Evolutionary conservation across 306 rosid genomes (phyloP), one percentile per base, ranked within the genome.

Genomic region (Prunus persica): DNA sequence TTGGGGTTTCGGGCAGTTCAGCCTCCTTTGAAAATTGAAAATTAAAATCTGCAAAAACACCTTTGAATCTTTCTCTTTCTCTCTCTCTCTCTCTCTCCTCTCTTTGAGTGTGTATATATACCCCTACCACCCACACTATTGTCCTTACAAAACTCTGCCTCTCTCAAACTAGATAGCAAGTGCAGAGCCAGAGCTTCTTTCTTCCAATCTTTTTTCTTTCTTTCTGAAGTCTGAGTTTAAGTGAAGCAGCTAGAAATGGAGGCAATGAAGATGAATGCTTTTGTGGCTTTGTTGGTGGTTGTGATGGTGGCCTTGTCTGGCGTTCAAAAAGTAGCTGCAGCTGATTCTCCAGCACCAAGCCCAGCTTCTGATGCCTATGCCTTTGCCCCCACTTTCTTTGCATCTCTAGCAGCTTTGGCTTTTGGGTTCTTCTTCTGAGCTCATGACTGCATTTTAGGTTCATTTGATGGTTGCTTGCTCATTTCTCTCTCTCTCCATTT

Each of bases 271-370:
- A 69, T 78, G 87, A 86, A 77, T 73, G 38, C 74, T 19, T 69
- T 72, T 22, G 77, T 84, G 49, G 69, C 80, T 28, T 3, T 87
- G 12, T 50, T 79, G 78, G 70, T 83, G 72, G 73, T 74, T 47
- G 51, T 79, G 60, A 69, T 79, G 82, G 75, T 84, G 82, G 87
- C 82, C 69, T 62, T 81, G 25, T 78, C 86, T 20, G 71, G 76
- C 43, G 58, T 80, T 28, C 78, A 79, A 41, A 77, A 68, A 68
- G 82, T 69, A 30, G 68, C 78, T 19, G 88, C 84, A 7, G 79
- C 74, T 55, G 82, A 87, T 0, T 74, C 86, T 30, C 90, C 88
- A 50, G 84, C 90, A 5, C 90, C 90, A 11, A 72, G 66, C 84
- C 90, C 90, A 46, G 18, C 84, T 14, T 81, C 86, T 28, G 87